Base-by-base conservation (phyloP, 73 alveolate species). In the Paramecium sonneborni region DNA sequence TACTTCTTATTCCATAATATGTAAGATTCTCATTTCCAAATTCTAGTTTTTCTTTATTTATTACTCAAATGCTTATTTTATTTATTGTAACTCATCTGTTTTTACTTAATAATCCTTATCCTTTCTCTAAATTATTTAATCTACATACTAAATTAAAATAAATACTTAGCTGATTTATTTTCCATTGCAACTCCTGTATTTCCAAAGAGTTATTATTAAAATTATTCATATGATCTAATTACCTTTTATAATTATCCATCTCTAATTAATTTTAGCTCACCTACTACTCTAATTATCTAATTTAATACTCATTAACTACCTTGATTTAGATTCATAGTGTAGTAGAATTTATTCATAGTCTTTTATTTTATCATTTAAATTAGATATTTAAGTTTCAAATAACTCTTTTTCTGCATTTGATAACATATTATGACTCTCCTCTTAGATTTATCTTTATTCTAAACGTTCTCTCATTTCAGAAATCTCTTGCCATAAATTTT, bases 11-110 rank as follows among this genome's bases (percentile, higher is more conserved):
- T 79, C 90, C 43, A 79, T 23, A 79, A 39, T 41, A 34, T 79
- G 28, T 79, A 79, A 43, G 37, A 79, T 41, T 79, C 90, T 79
- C 76, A 79, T 43, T 23, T 79, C 90, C 15, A 79, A 34, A 14
- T 44, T 79, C 32, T 79, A 20, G 35, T 79, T 79, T 48, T 79
- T 79, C 14, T 46, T 41, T 20, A 38, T 9, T 12, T 23, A 79
- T 46, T 43, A 44, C 4, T 79, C 90, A 6, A 37, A 79, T 20
- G 28, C 44, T 24, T n/a, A 20, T 79, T 34, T 79, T 0, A 44
- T 20, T 21, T 6, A 1, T 10, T 79, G 11, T 20, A 79, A 79
- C 23, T 79, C 90, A 38, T 79, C 90, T 18, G 12, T 7, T 74
- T 74, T 74, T 11, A 28, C n/a, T 35, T 74, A 37, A n/a, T n/a